A percentile compares a stretch with the other conserved stretches of the same genome.
These are phyloP conservation scores for Byssochlamys sp. DNA, from an alignment of 2,329 filamentous ascomycete species.

Conservation along the genomic window DNA sequence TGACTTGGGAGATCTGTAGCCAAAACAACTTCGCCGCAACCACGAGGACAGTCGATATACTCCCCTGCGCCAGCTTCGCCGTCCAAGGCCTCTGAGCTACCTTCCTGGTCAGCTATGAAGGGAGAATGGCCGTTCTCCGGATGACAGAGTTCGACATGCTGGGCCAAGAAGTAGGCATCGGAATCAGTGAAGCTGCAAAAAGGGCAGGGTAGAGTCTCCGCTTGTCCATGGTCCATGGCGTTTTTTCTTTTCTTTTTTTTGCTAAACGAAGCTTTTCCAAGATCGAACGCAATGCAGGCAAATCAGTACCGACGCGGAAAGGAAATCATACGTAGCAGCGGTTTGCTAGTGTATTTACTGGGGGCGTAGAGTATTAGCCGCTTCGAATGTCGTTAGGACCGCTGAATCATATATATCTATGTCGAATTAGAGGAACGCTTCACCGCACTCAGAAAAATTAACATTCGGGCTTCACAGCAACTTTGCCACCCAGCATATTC, in stretches of 20 bases:
- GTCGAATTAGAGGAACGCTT: background rate
- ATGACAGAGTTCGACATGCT: constrained; percentile 39
- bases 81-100: constrained; percentile 1
- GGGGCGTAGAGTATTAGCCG: background rate
- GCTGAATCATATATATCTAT: background rate
- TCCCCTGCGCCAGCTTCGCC: constrained; percentile 8
- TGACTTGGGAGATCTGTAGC: constrained; percentile 48
- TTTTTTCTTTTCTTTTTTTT: background rate
- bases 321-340: background rate
- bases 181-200: constrained; percentile 37
- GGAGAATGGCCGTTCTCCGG: constrained; percentile 27
- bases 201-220: constrained; percentile 26
- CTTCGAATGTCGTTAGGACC: background rate
- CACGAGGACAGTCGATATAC: constrained; percentile 48
- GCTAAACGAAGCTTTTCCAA: background rate
- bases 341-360: background rate
- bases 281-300: background rate
- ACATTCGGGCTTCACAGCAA: background rate
- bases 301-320: no score
- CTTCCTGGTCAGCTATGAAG: constrained; percentile 13
- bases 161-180: constrained; percentile 29
- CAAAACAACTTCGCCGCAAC: constrained; percentile 51
- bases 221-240: constrained; percentile 12
- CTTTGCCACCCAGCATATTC: background rate
- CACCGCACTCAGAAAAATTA: background rate